Conservation (phyloP, 2,329 filamentous ascomycete species). For the Metarhizium brunneum region DNA sequence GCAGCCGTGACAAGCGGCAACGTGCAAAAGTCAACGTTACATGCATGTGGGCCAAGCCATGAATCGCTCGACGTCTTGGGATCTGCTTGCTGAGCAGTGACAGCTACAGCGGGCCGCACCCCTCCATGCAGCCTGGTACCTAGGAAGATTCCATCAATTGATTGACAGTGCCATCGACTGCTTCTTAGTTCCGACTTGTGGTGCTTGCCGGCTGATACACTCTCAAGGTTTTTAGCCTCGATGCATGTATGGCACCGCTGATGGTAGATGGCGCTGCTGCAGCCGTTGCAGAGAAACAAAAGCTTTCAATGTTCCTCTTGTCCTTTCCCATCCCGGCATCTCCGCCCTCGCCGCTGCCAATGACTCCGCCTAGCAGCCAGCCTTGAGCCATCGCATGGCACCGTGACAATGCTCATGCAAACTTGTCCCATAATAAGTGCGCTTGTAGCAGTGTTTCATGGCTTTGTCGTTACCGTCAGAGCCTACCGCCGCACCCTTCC, state of each 20-base stretch:
- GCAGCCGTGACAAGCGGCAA: neutral
- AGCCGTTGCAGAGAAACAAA: neutral
- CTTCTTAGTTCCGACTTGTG: neutral
- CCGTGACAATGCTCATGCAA: slow-evolving; percentile 3
- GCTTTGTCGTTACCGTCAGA: neutral
- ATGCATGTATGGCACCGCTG: too few species aligned
- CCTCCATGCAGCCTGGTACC: too few species aligned
- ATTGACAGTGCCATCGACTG: too few species aligned
- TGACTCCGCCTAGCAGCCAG: slow-evolving; percentile 5
- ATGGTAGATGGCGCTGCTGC: neutral
- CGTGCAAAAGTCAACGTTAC: slow-evolving; percentile 10
- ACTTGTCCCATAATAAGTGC: too few species aligned
- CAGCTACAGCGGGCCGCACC: too few species aligned
- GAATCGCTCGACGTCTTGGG: neutral
- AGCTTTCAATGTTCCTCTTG: neutral
- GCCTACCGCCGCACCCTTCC: neutral
- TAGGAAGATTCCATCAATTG: too few species aligned
- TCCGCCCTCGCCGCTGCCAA: neutral
- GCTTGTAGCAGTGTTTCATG: neutral
- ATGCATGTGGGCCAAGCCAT: neutral
- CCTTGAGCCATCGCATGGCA: slow-evolving; percentile 4
- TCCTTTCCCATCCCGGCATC: neutral
- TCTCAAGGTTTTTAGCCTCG: neutral
- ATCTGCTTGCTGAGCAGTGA: too few species aligned
- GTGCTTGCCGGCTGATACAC: neutral